Percentiles rank a stretch among this genome's conserved stretches.
phyloP scores from a whole-genome alignment of 805 yeast species.

The Maudiozyma turicensis region DNA sequence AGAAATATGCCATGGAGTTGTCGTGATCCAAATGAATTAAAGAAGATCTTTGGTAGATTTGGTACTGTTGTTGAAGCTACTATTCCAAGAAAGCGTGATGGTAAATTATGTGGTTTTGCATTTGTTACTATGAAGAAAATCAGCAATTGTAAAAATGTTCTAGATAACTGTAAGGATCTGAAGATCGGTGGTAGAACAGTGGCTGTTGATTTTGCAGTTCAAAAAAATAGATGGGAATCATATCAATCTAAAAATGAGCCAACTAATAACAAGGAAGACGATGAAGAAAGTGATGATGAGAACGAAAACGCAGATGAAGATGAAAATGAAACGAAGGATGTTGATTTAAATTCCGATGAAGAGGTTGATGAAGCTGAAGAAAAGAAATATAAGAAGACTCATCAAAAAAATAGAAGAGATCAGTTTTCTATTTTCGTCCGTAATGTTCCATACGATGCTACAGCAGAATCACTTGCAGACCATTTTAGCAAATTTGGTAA shows the following conservation, averaged over 20 bases:
- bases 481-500: slow-evolving; percentile 80
- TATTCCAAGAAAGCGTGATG: slow-evolving; percentile 81
- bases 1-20: slow-evolving; percentile 96
- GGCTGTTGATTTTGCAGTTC: slow-evolving; percentile 88
- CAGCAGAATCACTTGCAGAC: slow-evolving; percentile 61
- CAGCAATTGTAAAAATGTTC: slow-evolving; percentile 69
- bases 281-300: slow-evolving; percentile 30
- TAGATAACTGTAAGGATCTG: slow-evolving; percentile 62
- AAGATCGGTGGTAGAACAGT: slow-evolving; percentile 85
- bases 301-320: slow-evolving; percentile 30
- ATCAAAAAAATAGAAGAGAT: slow-evolving; percentile 49
- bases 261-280: slow-evolving; percentile 32
- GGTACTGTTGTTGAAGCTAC: slow-evolving; percentile 85
- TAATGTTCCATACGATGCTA: slow-evolving; percentile 91
- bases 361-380: slow-evolving; percentile 27
- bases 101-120: slow-evolving; percentile 89
- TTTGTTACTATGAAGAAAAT: slow-evolving; percentile 83
- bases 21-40: slow-evolving; percentile 62
- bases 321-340: slow-evolving; percentile 28
- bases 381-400: slow-evolving; percentile 29
- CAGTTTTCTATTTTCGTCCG: slow-evolving; percentile 73
- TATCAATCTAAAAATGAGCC: slow-evolving; percentile 38
- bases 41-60: slow-evolving; percentile 57
- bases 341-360: slow-evolving; percentile 29
- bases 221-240: slow-evolving; percentile 74